Percentiles rank a stretch among this genome's conserved stretches.
These are phyloP conservation scores for Lachnellula occidentalis DNA, from an alignment of 2,329 filamentous ascomycete genomes.

Conservation along the genomic window DNA sequence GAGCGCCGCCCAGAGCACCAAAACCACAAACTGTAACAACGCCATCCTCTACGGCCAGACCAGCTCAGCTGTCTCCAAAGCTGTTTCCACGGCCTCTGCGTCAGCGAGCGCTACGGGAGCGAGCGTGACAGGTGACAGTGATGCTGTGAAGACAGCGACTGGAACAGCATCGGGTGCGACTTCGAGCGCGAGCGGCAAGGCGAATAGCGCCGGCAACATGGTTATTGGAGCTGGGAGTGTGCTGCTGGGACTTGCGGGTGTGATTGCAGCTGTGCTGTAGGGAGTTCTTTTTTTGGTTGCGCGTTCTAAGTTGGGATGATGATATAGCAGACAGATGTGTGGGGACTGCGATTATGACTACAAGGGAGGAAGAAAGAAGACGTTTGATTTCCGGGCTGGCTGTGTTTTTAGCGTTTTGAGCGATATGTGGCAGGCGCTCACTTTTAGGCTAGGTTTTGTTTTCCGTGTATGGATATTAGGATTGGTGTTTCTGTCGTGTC, in stretches of 20 bases:
- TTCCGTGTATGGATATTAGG: too few species aligned
- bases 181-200: constrained; percentile 1
- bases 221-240: constrained; percentile 16
- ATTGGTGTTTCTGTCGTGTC: too few species aligned
- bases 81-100: constrained; percentile 16
- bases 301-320: too few species aligned
- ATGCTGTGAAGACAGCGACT: neutral
- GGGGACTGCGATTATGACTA: too few species aligned
- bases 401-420: too few species aligned
- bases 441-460: too few species aligned
- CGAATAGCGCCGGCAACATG: constrained; percentile 12
- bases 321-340: too few species aligned
- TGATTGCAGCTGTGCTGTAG: constrained; percentile 23
- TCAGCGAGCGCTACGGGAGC: constrained; percentile 1
- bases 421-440: too few species aligned
- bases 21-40: constrained; percentile 25
- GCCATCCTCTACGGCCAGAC: constrained; percentile 17
- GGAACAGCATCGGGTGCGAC: constrained; percentile 8
- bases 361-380: too few species aligned
- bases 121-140: neutral
- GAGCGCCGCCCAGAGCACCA: constrained; percentile 8
- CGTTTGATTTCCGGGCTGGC: too few species aligned
- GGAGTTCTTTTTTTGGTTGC: neutral
- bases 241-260: constrained; percentile 17
- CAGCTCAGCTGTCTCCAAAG: constrained; percentile 9